Conservation (phyloP, 306 rosid species). For the Elaeagnus macrophylla region DNA sequence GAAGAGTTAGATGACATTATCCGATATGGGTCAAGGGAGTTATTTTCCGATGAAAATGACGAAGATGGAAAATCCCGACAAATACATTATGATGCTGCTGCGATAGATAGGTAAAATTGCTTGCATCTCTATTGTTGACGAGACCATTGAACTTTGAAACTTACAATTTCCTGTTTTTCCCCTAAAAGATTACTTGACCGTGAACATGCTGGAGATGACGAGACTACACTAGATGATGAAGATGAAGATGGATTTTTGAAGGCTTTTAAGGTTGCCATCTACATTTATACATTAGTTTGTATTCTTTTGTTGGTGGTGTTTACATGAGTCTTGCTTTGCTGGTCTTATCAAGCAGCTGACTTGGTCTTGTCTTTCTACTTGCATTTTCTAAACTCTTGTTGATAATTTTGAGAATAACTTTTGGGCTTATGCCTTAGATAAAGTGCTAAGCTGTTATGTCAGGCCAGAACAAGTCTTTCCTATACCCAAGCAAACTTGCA, state of each 20-base stretch:
- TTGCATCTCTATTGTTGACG: background rate
- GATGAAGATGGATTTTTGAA: slow-evolving; percentile 91
- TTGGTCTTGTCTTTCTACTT: background rate
- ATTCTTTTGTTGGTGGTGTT: slow-evolving; percentile 14
- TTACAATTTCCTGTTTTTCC: slow-evolving; percentile 15
- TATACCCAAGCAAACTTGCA: background rate
- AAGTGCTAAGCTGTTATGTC: too few relatives aligned
- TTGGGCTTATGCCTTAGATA: too few relatives aligned
- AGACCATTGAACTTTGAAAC: slow-evolving; percentile 13
- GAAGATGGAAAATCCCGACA: slow-evolving; percentile 93
- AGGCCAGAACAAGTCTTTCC: too few relatives aligned
- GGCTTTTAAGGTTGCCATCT: slow-evolving; percentile 65
- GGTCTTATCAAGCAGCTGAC: slow-evolving; percentile 3
- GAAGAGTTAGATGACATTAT: slow-evolving; percentile 98
- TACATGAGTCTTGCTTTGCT: slow-evolving; percentile 7
- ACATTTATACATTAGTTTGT: slow-evolving; percentile 3
- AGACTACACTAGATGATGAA: slow-evolving; percentile 74
- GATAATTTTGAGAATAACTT: background rate
- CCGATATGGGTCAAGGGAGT: slow-evolving; percentile 91
- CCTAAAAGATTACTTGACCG: slow-evolving; percentile 77
- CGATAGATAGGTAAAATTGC: slow-evolving; percentile 69
- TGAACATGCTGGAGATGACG: slow-evolving; percentile 82
- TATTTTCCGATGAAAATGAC: slow-evolving; percentile 93
- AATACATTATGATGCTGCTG: slow-evolving; percentile 91
- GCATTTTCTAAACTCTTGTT: background rate